These are phyloP conservation scores for Fusarium agapanthi DNA, from an alignment of 2,329 filamentous ascomycete genomes.

Conservation along the genomic window DNA sequence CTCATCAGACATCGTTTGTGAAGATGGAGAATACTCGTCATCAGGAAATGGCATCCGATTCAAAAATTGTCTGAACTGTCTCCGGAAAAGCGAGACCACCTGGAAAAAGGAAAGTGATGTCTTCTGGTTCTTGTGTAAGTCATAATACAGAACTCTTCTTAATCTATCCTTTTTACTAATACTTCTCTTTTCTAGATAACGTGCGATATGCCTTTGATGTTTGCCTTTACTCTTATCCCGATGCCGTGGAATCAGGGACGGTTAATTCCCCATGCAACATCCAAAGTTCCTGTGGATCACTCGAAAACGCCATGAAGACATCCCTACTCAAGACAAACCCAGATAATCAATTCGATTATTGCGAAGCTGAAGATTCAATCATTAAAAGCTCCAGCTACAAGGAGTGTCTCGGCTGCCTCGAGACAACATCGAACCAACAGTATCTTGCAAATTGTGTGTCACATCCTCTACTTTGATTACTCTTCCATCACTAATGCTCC, in stretches of 20 bases:
- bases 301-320: conserved; percentile 49
- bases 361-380: conserved; percentile 48
- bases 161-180: too few species aligned
- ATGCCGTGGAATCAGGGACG: conserved; percentile 44
- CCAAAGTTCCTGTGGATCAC: conserved; percentile 51
- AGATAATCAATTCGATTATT: conserved; percentile 50
- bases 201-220: conserved; percentile 57
- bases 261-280: conserved; percentile 55
- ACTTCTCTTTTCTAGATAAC: conserved; percentile 42
- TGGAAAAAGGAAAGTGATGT: conserved; percentile 30
- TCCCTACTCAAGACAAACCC: too few species aligned
- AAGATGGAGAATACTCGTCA: conserved; percentile 51
- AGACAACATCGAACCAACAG: conserved; percentile 49
- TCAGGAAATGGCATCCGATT: conserved; percentile 55
- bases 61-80: conserved; percentile 56
- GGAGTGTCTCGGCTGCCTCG: conserved; percentile 56
- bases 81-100: conserved; percentile 53
- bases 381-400: conserved; percentile 47
- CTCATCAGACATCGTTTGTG: conserved; percentile 57
- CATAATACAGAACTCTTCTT: too few species aligned
- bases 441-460: conserved; percentile 57
- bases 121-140: conserved; percentile 59
- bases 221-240: conserved; percentile 53
- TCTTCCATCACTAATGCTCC: too few species aligned
- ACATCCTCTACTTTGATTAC: too few species aligned